Evolutionary conservation across 805 yeast genomes (phyloP).

Genomic region (Starmerella kuoi): DNA sequence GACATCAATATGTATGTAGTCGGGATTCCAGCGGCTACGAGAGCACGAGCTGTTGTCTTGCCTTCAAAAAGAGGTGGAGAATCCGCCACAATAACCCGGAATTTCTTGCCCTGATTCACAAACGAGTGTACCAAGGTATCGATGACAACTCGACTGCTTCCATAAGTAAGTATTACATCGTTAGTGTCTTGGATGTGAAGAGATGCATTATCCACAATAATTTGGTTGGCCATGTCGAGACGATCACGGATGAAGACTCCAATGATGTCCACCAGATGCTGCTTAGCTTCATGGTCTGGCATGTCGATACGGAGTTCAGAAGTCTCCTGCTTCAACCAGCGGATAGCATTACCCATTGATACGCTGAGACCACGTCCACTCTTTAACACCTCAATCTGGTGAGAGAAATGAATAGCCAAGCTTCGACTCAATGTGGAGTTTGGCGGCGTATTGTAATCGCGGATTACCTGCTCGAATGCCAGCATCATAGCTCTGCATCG

Average conservation of each 20-base stretch:
- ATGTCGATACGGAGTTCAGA: slow-evolving; percentile 67
- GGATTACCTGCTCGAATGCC: slow-evolving; percentile 69
- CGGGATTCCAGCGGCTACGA: slow-evolving; percentile 53
- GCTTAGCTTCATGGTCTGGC: slow-evolving; percentile 54
- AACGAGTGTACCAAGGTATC: slow-evolving; percentile 60
- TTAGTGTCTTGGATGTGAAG: slow-evolving; percentile 58
- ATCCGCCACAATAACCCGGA: slow-evolving; percentile 78
- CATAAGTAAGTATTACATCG: slow-evolving; percentile 74
- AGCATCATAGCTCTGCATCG: slow-evolving; percentile 75
- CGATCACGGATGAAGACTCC: slow-evolving; percentile 75
- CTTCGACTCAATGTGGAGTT: slow-evolving; percentile 79
- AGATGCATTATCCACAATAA: slow-evolving; percentile 71
- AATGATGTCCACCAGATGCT: slow-evolving; percentile 49
- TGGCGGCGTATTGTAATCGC: slow-evolving; percentile 71
- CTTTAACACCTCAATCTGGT: slow-evolving; percentile 85
- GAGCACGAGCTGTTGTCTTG: slow-evolving; percentile 52
- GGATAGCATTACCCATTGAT: slow-evolving; percentile 93
- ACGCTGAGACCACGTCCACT: slow-evolving; percentile 84
- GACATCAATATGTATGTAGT: slow-evolving; percentile 69
- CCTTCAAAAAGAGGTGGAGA: slow-evolving; percentile 94
- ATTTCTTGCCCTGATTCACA: slow-evolving; percentile 45
- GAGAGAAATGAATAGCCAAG: slow-evolving; percentile 73
- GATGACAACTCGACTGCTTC: slow-evolving; percentile 72
- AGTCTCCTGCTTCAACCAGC: slow-evolving; percentile 94
- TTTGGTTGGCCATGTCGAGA: slow-evolving; percentile 67